Evolutionary conservation across 805 yeast genomes (phyloP), one percentile per base, ranked within the genome.

Genomic region (Dipodascus geniculatus): DNA sequence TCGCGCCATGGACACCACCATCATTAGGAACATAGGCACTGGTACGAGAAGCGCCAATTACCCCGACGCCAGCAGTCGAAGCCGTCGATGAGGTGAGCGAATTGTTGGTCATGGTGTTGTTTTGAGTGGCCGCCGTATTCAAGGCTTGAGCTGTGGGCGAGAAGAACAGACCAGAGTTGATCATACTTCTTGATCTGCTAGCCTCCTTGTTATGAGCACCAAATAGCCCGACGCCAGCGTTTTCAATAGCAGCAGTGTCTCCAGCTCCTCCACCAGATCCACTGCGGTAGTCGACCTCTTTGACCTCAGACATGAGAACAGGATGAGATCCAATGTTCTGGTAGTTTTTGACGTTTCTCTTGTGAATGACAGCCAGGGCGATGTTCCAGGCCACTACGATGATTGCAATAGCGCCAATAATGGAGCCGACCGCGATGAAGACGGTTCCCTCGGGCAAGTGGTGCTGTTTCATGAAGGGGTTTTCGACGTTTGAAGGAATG

Each of bases 71-170:
- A 48, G 50, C 48, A 23, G 52, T 50, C 11, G 54, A 51, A 49
- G 22, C 42, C n/a, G 23, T 23, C 11, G 55, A 49, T 17, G 44
- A 51, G 35, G 56, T 44, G 17, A 23, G 16, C 22, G 58, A 51
- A 48, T 33, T 31, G 33, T 22, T 23, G 9, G 35, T 51, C 49
- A 53, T 48, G 16, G 48, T 38, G 23, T 53, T 48, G 8, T 53
- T 56, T 17, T 56, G 58, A 9, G 48, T 55, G 24, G 59, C 52
- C 42, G 68, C 68, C 23, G 75, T 76, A 54, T 72, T 72, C 78
- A 82, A 77, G 17, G 82, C 83, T 61, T 85, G 88, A 17, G 82
- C 82, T 0, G 95, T 87, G 33, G 95, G 95, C 2, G 93, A 85
- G 52, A 85, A 78, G 66, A 83, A 87, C 77, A 83, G 49, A 53